These are phyloP conservation scores for Leccinum pellstonianum DNA, from an alignment of 768 basidiomycete species.

Conservation along the genomic window DNA sequence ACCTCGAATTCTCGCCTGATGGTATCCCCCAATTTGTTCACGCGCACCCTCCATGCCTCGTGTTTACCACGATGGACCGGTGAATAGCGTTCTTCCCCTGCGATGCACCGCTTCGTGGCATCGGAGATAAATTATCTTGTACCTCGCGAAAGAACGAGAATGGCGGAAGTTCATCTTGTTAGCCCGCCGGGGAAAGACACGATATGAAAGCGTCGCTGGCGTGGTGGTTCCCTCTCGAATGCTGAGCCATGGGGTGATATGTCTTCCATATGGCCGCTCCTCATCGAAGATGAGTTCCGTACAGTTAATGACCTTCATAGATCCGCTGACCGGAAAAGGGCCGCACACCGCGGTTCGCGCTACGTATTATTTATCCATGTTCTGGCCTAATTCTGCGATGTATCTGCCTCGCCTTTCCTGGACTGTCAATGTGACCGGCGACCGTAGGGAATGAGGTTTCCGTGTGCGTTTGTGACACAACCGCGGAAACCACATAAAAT, in stretches of 20 bases:
- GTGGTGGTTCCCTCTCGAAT: constrained; percentile 2
- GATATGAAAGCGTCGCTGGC: constrained; percentile 3
- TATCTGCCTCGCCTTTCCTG: constrained; percentile 38
- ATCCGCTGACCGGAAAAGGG: constrained; percentile 9
- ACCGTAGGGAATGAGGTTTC: constrained; percentile 38
- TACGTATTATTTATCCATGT: constrained; percentile 23
- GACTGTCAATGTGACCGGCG: constrained; percentile 33
- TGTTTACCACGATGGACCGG: constrained; percentile 33
- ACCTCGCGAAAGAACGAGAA: constrained; percentile 21
- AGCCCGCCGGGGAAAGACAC: constrained; percentile 18
- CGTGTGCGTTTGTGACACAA: constrained; percentile 38
- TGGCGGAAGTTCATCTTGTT: constrained; percentile 16
- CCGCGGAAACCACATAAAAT: constrained; percentile 31
- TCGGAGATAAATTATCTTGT: constrained; percentile 30
- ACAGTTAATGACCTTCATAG: constrained; percentile 16
- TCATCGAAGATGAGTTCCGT: constrained; percentile 8
- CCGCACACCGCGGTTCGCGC: constrained; percentile 13
- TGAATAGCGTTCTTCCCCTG: constrained; percentile 21
- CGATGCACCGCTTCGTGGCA: constrained; percentile 26
- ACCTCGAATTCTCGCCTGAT: constrained; percentile 10
- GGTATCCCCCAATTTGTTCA: constrained; percentile 13
- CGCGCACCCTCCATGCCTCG: constrained; percentile 25
- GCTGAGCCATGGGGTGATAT: background rate
- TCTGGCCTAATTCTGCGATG: constrained; percentile 20
- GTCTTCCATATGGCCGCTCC: background rate